Conservation (phyloP, 768 basidiomycete species). For the Auricularia sp. region DNA sequence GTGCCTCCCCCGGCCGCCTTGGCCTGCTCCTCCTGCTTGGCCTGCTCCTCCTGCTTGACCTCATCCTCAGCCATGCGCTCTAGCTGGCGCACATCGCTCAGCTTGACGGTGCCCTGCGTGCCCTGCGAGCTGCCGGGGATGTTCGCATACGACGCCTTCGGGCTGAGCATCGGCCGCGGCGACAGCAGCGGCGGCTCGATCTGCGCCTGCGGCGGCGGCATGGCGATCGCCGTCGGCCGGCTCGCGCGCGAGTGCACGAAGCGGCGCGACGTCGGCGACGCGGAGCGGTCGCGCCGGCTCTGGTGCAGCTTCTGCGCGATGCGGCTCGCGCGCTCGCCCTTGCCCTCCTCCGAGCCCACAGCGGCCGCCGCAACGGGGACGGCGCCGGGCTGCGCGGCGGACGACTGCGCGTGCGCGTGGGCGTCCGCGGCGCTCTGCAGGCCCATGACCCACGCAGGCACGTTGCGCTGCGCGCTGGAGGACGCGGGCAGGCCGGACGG, state of each 20-base stretch:
- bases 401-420: background rate
- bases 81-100: constrained; percentile 54
- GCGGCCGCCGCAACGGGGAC: constrained; percentile 7
- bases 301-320: constrained; percentile 49
- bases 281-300: constrained; percentile 48
- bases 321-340: constrained; percentile 50
- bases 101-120: constrained; percentile 32
- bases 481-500: background rate
- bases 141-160: constrained; percentile 43
- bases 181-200: constrained; percentile 37
- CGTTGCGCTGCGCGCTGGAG: background rate
- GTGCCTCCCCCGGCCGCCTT: too few species aligned
- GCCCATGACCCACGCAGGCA: background rate
- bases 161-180: constrained; percentile 60
- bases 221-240: background rate
- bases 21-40: background rate
- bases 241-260: constrained; percentile 16
- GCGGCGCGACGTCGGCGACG: constrained; percentile 52
- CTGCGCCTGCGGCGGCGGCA: constrained; percentile 13
- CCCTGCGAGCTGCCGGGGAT: constrained; percentile 16
- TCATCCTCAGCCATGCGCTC: constrained; percentile 66
- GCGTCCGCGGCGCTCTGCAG: background rate
- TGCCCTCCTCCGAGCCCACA: constrained; percentile 43
- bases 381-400: background rate
- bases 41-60: constrained; percentile 13